Evolutionary conservation across 805 yeast species (phyloP).

Genomic region (Jamesozyma lodderae): DNA sequence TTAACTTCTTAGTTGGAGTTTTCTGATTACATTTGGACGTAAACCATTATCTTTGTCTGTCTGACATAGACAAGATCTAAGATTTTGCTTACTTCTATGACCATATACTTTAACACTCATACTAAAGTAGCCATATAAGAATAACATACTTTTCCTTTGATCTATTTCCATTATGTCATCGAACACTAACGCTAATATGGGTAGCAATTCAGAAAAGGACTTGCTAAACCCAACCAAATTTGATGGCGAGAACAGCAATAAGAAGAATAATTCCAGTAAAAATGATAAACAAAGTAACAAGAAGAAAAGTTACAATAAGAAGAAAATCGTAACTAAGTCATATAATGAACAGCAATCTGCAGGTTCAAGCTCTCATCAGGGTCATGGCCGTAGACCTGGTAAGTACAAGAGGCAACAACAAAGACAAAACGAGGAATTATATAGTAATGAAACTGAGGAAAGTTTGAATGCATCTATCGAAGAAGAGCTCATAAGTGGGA

Average conservation of each 20-base stretch:
- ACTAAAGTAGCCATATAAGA: too few species aligned
- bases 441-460: not conserved
- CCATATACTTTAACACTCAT: too few species aligned
- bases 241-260: not conserved
- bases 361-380: not conserved
- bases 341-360: not conserved
- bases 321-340: not conserved
- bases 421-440: not conserved
- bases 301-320: not conserved
- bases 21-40: too few species aligned
- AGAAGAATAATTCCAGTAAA: not conserved
- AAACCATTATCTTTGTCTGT: too few species aligned
- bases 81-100: too few species aligned
- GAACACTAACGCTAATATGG: too few species aligned
- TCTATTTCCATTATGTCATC: too few species aligned
- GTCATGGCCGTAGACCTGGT: slow-evolving; percentile 6
- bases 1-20: too few species aligned
- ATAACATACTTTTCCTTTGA: too few species aligned
- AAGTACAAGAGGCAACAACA: slow-evolving; percentile 8
- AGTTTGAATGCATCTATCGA: slow-evolving; percentile 26
- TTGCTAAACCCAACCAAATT: not conserved
- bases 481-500: slow-evolving; percentile 29
- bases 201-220: not conserved
- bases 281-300: not conserved
- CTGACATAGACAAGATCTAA: too few species aligned